Base-by-base conservation (phyloP, 805 yeast species). In the Myxozyma melibiosi region DNA sequence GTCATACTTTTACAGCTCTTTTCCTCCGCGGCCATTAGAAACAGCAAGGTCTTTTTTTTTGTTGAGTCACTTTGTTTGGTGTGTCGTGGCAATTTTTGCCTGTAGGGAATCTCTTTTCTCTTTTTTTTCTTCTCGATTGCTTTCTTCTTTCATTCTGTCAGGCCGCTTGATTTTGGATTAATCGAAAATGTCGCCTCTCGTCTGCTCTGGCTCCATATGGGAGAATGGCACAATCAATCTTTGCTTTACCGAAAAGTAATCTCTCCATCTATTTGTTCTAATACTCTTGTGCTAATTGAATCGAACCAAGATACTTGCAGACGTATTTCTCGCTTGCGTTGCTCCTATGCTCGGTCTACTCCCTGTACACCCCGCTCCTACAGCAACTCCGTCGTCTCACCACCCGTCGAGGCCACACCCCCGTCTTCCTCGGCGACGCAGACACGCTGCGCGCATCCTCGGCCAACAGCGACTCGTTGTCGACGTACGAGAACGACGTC, bases 281-380 rank as follows among this genome's bases (percentile, higher is more conserved):
- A 31, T 18, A 20, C 20, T 30, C 3, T n/a, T n/a, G n/a, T 16
- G 45, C 30, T 47, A 31, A 24, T 13, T 18, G 42, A 27, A 9
- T 16, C 22, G 11, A 7, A n/a, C 16, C 11, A 18, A 57, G 61
- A 13, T 53, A 52, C 41, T 14, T 57, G 14, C 57, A 51, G 31
- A 38, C 44, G n/a, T 30, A 42, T 16, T 16, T 53, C 28, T 58
- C 61, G 3, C 20, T 43, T 13, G 28, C 33, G 18, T 16, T 49
- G 9, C 28, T 57, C 33, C 38, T 34, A 11, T 20, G 46, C 22
- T 57, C 61, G 6, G 24, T n/a, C 16, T 13, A 25, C 8, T 9
- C 39, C 18, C 53, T 57, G 9, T 8, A 16, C 2, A 25, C 28
- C 7, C 44, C 61, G 16, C 42, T 55, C 8, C 37, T 31, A 9